Percentiles rank a stretch among this genome's conserved stretches.
Conservation (phyloP, 306 rosid species). For the Quercus engelmannii region DNA sequence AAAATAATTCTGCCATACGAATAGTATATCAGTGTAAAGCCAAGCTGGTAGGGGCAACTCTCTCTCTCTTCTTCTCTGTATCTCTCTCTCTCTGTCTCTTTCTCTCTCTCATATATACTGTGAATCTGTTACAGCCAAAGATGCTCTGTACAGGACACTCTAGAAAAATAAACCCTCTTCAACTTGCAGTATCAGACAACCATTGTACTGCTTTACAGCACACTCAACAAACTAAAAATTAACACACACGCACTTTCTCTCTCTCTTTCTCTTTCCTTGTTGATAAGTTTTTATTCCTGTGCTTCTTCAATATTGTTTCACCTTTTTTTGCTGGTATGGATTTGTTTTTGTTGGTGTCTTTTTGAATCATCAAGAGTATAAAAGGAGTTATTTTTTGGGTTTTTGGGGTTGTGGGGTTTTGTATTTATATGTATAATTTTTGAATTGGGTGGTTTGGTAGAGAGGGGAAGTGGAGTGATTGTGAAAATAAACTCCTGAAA, state of each 20-base stretch:
- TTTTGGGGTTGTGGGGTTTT: constrained; percentile 6
- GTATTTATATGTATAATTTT: constrained; percentile 17
- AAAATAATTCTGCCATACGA: no score
- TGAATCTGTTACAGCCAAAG: constrained; percentile 53
- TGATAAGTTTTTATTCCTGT: constrained; percentile 5
- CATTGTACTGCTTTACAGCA: constrained; percentile 86
- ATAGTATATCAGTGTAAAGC: not conserved
- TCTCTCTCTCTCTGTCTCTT: not conserved
- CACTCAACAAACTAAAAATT: constrained; percentile 33
- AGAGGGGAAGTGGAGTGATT: constrained; percentile 2
- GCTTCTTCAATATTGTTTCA: constrained; percentile 12
- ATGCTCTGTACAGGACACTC: constrained; percentile 57
- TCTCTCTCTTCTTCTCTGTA: not conserved
- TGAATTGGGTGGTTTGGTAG: constrained; percentile 60
- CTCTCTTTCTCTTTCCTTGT: constrained; percentile 3
- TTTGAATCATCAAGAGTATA: constrained; percentile 27
- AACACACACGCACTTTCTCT: not conserved
- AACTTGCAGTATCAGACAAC: constrained; percentile 82
- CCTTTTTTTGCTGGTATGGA: constrained; percentile 27
- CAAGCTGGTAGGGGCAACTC: not conserved
- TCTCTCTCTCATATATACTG: constrained; percentile 3
- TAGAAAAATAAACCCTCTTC: constrained; percentile 40
- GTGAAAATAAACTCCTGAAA: constrained; percentile 24
- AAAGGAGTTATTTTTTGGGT: constrained; percentile 7
- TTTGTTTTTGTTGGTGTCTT: constrained; percentile 16